These are phyloP conservation scores for Saccharomyces kudriavzevii DNA, from an alignment of 805 yeast genomes.

Conservation along the genomic window DNA sequence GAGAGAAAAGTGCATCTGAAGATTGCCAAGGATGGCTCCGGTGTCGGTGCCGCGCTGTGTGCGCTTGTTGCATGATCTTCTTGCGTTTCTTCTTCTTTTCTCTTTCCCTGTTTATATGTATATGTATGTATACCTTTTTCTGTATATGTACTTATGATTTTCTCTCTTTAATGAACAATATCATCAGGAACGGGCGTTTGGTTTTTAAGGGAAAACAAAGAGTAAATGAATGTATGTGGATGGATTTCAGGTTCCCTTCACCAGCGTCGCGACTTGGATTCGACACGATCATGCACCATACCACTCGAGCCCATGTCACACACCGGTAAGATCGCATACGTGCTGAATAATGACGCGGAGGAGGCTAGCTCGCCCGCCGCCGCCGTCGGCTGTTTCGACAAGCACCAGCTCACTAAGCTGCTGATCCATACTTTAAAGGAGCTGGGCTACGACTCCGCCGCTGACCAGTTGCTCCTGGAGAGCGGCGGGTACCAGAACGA, in stretches of 20 bases:
- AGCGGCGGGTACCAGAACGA: slow-evolving; percentile 35
- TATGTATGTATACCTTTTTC: background rate
- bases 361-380: background rate
- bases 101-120: background rate
- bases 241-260: background rate
- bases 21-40: slow-evolving; percentile 91
- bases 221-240: background rate
- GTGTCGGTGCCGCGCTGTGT: slow-evolving; percentile 95
- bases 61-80: slow-evolving; percentile 41
- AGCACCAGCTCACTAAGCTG: slow-evolving; percentile 38
- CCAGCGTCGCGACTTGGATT: background rate
- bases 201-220: background rate
- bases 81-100: background rate
- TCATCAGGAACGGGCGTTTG: background rate
- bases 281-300: background rate
- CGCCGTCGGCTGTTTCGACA: slow-evolving; percentile 17
- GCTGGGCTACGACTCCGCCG: slow-evolving; percentile 38
- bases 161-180: background rate
- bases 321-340: background rate
- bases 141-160: background rate
- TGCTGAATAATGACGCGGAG: background rate
- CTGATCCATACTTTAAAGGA: slow-evolving; percentile 44
- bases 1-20: slow-evolving; percentile 66
- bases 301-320: background rate
- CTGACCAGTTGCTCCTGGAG: slow-evolving; percentile 35